Percentiles rank a stretch among this genome's conserved stretches.
Evolutionary conservation across 208 protist species (phyloP).

Genomic region (Leptomonas seymouri): DNA sequence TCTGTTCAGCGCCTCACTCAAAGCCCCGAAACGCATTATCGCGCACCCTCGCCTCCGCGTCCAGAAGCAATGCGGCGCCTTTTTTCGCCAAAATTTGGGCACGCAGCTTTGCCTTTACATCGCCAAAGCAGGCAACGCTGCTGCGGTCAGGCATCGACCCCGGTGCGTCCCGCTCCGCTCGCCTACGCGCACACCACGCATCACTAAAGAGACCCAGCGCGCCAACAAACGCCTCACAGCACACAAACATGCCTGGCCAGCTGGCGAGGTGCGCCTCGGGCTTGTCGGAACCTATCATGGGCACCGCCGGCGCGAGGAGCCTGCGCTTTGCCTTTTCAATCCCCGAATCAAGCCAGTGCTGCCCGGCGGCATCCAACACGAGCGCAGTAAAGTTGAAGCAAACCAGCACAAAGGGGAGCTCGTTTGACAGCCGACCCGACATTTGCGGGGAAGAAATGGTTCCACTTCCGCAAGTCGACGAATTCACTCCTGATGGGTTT

Average conservation of each 20-base stretch:
- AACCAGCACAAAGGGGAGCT: slow-evolving; percentile 82
- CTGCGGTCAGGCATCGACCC: slow-evolving; percentile 8
- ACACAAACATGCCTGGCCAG: slow-evolving; percentile 25
- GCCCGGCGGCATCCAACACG: slow-evolving; percentile 46
- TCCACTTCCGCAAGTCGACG: background rate
- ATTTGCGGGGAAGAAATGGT: background rate
- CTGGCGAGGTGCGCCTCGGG: slow-evolving; percentile 8
- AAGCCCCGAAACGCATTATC: slow-evolving; percentile 5
- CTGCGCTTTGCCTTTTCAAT: slow-evolving; percentile 14
- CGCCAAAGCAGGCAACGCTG: slow-evolving; percentile 38
- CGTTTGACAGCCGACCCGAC: slow-evolving; percentile 8
- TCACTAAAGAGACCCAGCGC: slow-evolving; percentile 31
- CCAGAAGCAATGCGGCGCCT: slow-evolving; percentile 13
- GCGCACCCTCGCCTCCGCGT: slow-evolving; percentile 24
- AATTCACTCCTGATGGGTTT: slow-evolving; percentile 1
- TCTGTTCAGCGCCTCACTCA: background rate
- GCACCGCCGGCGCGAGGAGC: slow-evolving; percentile 6
- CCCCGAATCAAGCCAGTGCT: slow-evolving; percentile 31
- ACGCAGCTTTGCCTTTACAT: slow-evolving; percentile 25
- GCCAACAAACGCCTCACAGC: slow-evolving; percentile 32
- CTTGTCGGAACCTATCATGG: background rate
- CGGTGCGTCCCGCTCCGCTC: background rate
- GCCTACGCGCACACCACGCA: slow-evolving; percentile 17
- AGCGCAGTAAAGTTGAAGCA: slow-evolving; percentile 74
- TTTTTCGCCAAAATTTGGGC: slow-evolving; percentile 24